These are phyloP conservation scores for Leishmania gerbilli DNA, from an alignment of 208 protist species.

Conservation along the genomic window DNA sequence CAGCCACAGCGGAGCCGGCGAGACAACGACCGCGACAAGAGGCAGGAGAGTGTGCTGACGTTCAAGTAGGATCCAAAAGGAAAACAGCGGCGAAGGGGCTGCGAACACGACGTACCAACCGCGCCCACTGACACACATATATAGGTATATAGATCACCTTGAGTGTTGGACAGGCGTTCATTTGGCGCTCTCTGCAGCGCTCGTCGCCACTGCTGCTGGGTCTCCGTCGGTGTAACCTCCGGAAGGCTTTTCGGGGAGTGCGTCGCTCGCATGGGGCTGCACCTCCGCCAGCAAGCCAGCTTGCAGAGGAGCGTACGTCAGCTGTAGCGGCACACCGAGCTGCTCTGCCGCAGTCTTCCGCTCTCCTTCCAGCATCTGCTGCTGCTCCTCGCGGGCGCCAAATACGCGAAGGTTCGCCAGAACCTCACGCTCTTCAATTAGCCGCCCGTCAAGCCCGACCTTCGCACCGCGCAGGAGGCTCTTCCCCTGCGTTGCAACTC, in stretches of 20 bases:
- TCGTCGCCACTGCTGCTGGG: neutral
- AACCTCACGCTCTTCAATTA: slow-evolving; percentile 61
- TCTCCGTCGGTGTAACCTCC: neutral
- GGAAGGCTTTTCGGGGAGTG: neutral
- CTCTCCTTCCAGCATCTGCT: slow-evolving; percentile 58
- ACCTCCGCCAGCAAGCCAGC: slow-evolving; percentile 35
- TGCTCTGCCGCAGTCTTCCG: slow-evolving; percentile 39
- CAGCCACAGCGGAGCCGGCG: neutral
- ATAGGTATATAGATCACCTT: neutral
- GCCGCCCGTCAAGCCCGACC: slow-evolving; percentile 64
- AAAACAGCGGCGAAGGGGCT: neutral
- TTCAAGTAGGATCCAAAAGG: neutral
- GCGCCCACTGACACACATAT: neutral
- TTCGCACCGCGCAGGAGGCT: slow-evolving; percentile 60
- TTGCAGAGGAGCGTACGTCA: slow-evolving; percentile 33
- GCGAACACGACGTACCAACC: neutral
- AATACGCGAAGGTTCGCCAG: slow-evolving; percentile 65
- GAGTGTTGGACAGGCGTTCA: neutral
- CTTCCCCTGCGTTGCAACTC: slow-evolving; percentile 69
- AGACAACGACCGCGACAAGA: neutral
- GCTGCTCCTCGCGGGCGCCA: slow-evolving; percentile 48
- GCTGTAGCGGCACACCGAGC: slow-evolving; percentile 19
- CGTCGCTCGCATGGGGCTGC: neutral
- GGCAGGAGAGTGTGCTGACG: neutral
- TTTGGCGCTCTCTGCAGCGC: neutral